phyloP scores from a whole-genome alignment of 306 rosid genomes.

The Acacia acuminata region DNA sequence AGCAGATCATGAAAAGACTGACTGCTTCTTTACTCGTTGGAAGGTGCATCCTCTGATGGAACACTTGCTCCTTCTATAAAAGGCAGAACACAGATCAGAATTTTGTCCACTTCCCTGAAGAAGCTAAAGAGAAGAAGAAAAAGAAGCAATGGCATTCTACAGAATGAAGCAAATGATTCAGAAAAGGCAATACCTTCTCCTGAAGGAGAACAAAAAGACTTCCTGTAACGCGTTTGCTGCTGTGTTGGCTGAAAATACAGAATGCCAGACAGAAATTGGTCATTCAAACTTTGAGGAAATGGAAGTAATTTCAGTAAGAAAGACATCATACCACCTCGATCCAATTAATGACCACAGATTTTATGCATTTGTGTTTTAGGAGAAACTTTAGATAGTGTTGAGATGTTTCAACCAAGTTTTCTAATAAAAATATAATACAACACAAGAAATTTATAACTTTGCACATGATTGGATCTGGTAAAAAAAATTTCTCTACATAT shows the following conservation, averaged over 20 bases:
- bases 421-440: background rate
- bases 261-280: constrained; percentile 16
- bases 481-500: background rate
- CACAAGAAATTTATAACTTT: background rate
- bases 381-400: background rate
- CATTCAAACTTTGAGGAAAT: constrained; percentile 2
- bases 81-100: constrained; percentile 14
- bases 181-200: constrained; percentile 69
- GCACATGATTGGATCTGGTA: background rate
- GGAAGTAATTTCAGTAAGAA: background rate
- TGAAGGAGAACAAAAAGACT: constrained; percentile 87
- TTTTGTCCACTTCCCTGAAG: background rate
- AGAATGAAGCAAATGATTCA: constrained; percentile 10
- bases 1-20: constrained; percentile 41
- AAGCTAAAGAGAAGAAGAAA: background rate
- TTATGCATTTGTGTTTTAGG: background rate
- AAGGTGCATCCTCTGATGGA: constrained; percentile 60
- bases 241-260: constrained; percentile 73
- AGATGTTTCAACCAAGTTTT: background rate
- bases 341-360: background rate
- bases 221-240: constrained; percentile 94
- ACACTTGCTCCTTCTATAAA: constrained; percentile 67
- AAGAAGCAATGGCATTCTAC: background rate
- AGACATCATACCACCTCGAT: background rate
- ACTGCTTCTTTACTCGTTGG: constrained; percentile 56